These are phyloP conservation scores for Phytopythium delawarense DNA, from an alignment of 352 stramenopile genomes.

Conservation along the genomic window DNA sequence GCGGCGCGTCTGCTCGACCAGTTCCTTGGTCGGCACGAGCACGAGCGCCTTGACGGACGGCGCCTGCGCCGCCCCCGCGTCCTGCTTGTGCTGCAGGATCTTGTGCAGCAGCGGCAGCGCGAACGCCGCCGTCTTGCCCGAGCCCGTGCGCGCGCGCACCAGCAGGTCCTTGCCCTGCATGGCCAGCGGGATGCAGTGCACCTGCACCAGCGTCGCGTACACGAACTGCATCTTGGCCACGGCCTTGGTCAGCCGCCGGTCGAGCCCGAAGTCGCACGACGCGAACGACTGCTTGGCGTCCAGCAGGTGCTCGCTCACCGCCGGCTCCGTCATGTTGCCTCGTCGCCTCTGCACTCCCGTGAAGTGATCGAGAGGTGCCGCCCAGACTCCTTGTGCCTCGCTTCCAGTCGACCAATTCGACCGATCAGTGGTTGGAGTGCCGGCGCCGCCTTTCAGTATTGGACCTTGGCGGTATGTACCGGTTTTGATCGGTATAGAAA, in stretches of 20 bases:
- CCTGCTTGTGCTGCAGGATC: conserved; percentile 81
- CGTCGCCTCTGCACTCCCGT: neutral
- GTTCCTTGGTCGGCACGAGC: conserved; percentile 96
- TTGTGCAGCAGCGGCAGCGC: conserved; percentile 91
- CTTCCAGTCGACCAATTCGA: conserved; percentile 8
- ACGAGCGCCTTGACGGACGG: conserved; percentile 86
- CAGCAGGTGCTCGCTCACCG: conserved; percentile 66
- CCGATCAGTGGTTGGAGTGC: conserved; percentile 16
- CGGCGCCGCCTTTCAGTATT: neutral
- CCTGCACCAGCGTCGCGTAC: conserved; percentile 93
- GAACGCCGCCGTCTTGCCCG: conserved; percentile 94
- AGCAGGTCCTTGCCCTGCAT: conserved; percentile 93
- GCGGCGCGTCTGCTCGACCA: conserved; percentile 94
- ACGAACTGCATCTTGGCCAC: conserved; percentile 92
- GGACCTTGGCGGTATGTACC: neutral
- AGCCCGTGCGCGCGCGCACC: conserved; percentile 90
- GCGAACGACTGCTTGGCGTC: conserved; percentile 78
- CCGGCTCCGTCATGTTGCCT: conserved; percentile 11
- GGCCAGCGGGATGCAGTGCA: conserved; percentile 92
- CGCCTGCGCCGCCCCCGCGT: conserved; percentile 30
- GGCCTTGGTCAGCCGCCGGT: conserved; percentile 90
- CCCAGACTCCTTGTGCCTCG: neutral
- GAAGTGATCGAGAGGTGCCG: neutral
- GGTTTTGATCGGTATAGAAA: neutral
- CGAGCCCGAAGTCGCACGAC: conserved; percentile 86